These are phyloP conservation scores for Setomelanomma holmii DNA, from an alignment of 2,329 filamentous ascomycete genomes.

Conservation along the genomic window DNA sequence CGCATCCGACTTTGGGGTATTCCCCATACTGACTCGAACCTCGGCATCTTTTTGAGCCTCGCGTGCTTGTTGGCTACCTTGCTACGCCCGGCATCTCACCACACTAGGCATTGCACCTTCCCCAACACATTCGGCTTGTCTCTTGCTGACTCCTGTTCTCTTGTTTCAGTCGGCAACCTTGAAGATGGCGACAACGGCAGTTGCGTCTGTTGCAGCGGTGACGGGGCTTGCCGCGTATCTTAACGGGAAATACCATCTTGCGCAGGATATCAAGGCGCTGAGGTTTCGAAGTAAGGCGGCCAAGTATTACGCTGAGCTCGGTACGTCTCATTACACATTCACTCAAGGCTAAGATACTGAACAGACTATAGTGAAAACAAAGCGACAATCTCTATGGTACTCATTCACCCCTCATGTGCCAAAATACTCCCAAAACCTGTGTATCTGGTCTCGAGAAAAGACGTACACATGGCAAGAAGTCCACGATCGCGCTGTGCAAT, in stretches of 20 bases:
- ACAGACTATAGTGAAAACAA: conserved; percentile 49
- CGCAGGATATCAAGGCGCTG: conserved; percentile 64
- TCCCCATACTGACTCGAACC: conserved; percentile 18
- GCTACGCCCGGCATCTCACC: too few species aligned
- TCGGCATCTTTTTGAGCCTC: conserved; percentile 18
- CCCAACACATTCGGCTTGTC: not conserved
- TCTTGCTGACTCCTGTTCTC: not conserved
- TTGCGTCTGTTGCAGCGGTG: conserved; percentile 38
- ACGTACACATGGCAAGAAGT: conserved; percentile 46
- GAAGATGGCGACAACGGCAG: conserved; percentile 30
- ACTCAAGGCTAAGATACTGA: not conserved
- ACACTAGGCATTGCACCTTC: not conserved
- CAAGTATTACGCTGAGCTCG: conserved; percentile 34
- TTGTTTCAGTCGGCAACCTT: not conserved
- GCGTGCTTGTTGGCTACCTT: not conserved
- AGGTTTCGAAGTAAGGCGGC: conserved; percentile 49
- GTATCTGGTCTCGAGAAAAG: conserved; percentile 70
- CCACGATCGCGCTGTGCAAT: conserved; percentile 38
- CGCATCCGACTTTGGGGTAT: conserved; percentile 12
- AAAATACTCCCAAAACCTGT: conserved; percentile 55
- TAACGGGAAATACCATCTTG: conserved; percentile 72
- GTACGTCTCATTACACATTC: conserved; percentile 21
- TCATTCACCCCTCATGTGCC: conserved; percentile 29
- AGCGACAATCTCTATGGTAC: conserved; percentile 41
- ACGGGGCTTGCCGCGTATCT: conserved; percentile 63